Conservation (phyloP, 2,329 filamentous ascomycete genomes). For the Reticulascus tulasneorum region DNA sequence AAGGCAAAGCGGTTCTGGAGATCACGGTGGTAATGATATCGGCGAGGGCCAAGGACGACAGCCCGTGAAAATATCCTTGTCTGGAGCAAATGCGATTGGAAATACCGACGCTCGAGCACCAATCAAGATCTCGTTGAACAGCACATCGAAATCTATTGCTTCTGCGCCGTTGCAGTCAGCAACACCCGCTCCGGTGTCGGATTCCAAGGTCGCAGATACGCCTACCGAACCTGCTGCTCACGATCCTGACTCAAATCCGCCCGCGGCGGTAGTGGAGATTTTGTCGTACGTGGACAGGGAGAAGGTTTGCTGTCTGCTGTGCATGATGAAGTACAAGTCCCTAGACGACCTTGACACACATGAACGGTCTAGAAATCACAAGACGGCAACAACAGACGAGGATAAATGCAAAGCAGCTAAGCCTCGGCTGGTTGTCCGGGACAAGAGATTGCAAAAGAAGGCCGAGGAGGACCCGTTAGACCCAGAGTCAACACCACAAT, state of each 20-base stretch:
- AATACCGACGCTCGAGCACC: constrained; percentile 13
- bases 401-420: constrained; percentile 46
- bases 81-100: constrained; percentile 3
- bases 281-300: constrained; percentile 60
- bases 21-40: constrained; percentile 1
- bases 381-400: constrained; percentile 33
- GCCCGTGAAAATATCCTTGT: constrained; percentile 17
- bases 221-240: too few relatives aligned
- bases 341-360: constrained; percentile 38
- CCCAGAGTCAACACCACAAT: constrained; percentile 30
- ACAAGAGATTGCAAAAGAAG: constrained; percentile 31
- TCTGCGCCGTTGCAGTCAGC: constrained; percentile 3
- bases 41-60: constrained; percentile 5
- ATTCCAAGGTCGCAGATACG: too few relatives aligned
- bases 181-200: constrained; percentile 14
- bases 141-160: constrained; percentile 3
- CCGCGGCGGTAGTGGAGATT: constrained; percentile 14
- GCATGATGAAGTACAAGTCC: constrained; percentile 43
- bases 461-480: constrained; percentile 18
- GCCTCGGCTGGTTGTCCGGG: constrained; percentile 27
- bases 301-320: constrained; percentile 40
- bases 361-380: constrained; percentile 38
- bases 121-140: constrained; percentile 28
- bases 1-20: too few relatives aligned
- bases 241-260: too few relatives aligned